Percentiles rank a stretch among this genome's conserved stretches.
These are phyloP conservation scores for Elsinoe perseae DNA, from an alignment of 2,329 filamentous ascomycete species.

Conservation along the genomic window DNA sequence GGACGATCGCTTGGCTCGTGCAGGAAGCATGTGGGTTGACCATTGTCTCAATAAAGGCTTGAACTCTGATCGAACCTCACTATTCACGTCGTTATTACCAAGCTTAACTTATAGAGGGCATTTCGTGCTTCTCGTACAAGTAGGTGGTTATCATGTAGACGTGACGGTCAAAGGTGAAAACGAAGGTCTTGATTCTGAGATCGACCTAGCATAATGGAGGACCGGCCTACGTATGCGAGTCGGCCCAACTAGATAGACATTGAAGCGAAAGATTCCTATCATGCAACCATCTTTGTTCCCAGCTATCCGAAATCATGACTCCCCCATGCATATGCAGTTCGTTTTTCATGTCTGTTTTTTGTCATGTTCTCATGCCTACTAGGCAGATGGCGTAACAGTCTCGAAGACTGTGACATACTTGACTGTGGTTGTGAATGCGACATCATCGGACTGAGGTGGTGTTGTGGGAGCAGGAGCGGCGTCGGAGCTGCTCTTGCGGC, in stretches of 20 bases:
- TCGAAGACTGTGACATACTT: conserved; percentile 7
- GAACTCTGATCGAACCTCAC: not conserved
- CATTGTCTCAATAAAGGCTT: not conserved
- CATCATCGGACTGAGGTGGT: not conserved
- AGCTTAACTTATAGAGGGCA: too few relatives aligned
- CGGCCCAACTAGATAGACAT: not conserved
- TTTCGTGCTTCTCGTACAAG: too few relatives aligned
- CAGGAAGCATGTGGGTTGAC: not conserved
- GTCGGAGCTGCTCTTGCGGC: not conserved
- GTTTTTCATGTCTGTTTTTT: not conserved
- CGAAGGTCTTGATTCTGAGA: not conserved
- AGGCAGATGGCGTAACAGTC: not conserved
- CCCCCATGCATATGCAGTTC: not conserved
- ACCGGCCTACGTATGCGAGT: conserved; percentile 5
- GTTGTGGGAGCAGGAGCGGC: not conserved
- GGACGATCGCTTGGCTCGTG: not conserved
- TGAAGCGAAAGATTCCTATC: not conserved
- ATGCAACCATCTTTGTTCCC: not conserved
- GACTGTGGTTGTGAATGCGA: not conserved
- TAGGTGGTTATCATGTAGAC: too few relatives aligned
- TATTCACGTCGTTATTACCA: not conserved
- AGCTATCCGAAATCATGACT: not conserved
- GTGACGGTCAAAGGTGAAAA: not conserved
- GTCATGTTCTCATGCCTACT: not conserved
- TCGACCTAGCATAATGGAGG: not conserved